phyloP scores from a whole-genome alignment of 148 eudicot species.

The Heliamphora exappendiculata region DNA sequence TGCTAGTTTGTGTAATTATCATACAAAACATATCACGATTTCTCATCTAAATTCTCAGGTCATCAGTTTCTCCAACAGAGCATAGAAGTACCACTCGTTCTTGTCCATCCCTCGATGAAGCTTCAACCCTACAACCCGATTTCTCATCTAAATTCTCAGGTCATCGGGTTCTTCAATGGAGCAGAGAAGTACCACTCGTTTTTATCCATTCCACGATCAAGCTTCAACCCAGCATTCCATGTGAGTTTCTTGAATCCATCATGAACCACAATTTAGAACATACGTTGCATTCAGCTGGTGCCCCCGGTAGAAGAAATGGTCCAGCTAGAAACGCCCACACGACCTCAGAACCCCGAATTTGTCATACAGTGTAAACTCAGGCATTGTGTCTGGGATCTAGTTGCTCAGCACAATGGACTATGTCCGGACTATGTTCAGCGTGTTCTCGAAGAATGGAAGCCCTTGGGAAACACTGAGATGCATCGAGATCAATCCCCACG shows the following conservation, averaged over 20 bases:
- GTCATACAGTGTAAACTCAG: constrained; percentile 33
- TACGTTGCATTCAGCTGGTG: constrained; percentile 32
- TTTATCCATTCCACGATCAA: constrained; percentile 21
- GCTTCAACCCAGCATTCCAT: constrained; percentile 38
- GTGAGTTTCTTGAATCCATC: constrained; percentile 31
- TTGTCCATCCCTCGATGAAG: constrained; percentile 20
- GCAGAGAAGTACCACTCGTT: constrained; percentile 51
- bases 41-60: background rate
- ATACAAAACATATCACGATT: background rate
- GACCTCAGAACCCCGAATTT: constrained; percentile 37
- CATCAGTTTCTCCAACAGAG: constrained; percentile 11
- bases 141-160: constrained; percentile 6
- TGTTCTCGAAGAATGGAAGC: constrained; percentile 42
- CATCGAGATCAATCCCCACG: constrained; percentile 32
- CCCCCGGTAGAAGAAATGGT: constrained; percentile 40
- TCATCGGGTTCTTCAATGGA: constrained; percentile 31
- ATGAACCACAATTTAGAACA: constrained; percentile 24
- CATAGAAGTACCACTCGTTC: constrained; percentile 47
- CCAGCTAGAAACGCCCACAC: constrained; percentile 41
- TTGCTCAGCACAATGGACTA: constrained; percentile 39
- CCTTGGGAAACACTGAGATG: constrained; percentile 32
- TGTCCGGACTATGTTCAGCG: constrained; percentile 38
- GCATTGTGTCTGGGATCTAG: constrained; percentile 32
- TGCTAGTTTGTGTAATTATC: background rate
- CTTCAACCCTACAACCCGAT: constrained; percentile 21